These are phyloP conservation scores for Amanita inopinata DNA, from an alignment of 768 basidiomycete genomes.

Conservation along the genomic window DNA sequence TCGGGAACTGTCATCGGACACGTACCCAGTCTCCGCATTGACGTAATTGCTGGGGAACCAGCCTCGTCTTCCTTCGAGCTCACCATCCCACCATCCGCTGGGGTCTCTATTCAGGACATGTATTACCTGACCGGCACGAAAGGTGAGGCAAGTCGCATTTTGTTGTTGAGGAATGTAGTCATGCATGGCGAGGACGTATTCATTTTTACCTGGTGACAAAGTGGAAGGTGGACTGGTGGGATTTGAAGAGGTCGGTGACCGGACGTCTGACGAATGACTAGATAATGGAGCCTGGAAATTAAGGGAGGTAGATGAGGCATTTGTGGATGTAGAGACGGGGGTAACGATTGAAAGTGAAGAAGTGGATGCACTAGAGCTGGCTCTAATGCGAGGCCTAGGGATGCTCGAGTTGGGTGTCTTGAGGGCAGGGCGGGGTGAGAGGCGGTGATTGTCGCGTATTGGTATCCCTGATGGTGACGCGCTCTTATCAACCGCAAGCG, in stretches of 20 bases:
- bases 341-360: conserved; percentile 47
- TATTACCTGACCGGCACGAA: conserved; percentile 86
- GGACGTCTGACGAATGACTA: conserved; percentile 17
- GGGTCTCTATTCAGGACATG: conserved; percentile 80
- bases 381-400: conserved; percentile 32
- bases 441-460: conserved; percentile 18
- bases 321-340: conserved; percentile 18
- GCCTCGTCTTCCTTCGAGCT: conserved; percentile 77
- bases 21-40: conserved; percentile 37
- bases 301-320: conserved; percentile 35
- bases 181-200: conserved; percentile 88
- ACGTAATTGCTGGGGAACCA: conserved; percentile 99
- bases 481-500: conserved; percentile 22
- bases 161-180: conserved; percentile 71
- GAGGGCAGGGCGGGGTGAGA: conserved; percentile 17
- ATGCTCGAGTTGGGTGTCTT: conserved; percentile 11
- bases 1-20: conserved; percentile 3
- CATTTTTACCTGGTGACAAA: conserved; percentile 26
- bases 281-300: conserved; percentile 34
- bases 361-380: conserved; percentile 45
- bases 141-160: conserved; percentile 75
- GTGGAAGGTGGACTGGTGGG: conserved; percentile 32
- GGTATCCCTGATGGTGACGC: conserved; percentile 21
- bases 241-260: conserved; percentile 23
- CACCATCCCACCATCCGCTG: conserved; percentile 99